Evolutionary conservation across 257 asterid species (phyloP).

Genomic region (Linderniella brevidens): DNA sequence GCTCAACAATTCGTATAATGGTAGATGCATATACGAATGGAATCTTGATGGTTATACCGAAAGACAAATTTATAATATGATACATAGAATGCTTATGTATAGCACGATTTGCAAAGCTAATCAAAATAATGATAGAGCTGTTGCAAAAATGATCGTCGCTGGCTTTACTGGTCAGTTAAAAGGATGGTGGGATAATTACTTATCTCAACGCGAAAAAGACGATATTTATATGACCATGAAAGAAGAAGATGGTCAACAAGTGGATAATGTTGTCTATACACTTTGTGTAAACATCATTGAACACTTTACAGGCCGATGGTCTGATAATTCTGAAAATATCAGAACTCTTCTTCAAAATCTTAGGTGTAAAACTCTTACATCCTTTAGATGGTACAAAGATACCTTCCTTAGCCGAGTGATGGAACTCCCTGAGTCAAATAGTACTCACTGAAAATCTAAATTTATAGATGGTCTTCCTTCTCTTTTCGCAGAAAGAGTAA

Average conservation of each 20-base stretch:
- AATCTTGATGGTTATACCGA: neutral
- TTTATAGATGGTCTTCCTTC: slow-evolving; percentile 1
- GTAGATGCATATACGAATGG: neutral
- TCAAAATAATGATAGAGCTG: neutral
- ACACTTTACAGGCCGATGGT: neutral
- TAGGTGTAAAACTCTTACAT: neutral
- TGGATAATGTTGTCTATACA: neutral
- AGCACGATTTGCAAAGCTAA: neutral
- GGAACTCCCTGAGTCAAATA: slow-evolving; percentile 1
- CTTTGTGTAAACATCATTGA: neutral
- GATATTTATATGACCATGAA: neutral
- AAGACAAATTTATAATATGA: no score
- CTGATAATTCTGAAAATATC: neutral
- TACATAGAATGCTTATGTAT: no score
- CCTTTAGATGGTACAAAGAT: slow-evolving; percentile 1
- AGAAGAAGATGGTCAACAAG: neutral
- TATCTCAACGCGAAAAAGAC: neutral
- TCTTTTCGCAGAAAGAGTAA: neutral
- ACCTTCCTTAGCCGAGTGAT: neutral
- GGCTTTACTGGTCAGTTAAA: no score
- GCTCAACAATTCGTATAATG: neutral
- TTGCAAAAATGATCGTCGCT: neutral
- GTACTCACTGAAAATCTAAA: neutral
- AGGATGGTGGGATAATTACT: slow-evolving; percentile 1
- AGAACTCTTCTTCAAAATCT: neutral